Evolutionary conservation across 495 filamentous ascomycete genomes (phyloP), one percentile per base, ranked within the genome.

Genomic region (Penicillium atrosanguineum): DNA sequence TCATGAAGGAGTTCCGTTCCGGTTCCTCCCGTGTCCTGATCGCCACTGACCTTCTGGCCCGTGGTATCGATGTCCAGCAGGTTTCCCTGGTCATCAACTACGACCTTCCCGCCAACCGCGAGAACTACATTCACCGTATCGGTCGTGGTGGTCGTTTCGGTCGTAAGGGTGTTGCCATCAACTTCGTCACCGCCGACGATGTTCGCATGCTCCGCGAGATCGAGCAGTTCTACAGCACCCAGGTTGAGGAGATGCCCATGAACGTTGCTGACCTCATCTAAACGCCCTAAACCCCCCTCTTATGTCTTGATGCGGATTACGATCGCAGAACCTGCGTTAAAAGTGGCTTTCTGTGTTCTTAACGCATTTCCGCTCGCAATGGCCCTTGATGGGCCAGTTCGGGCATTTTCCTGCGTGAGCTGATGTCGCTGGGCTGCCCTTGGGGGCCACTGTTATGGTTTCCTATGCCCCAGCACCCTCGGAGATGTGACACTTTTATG

Each of bases 81-180:
- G 94, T 98, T 48, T 96, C 92, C 56, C 82, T 98, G 68, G 94
- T 98, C 77, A 98, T 98, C 84, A 98, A 98, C 83, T 98, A 98
- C 78, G 94, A 98, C 73, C 81, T 98, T 16, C 94, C 94, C 50
- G 89, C 90, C 74, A 98, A 98, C 81, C 90, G 94, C 69, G 94
- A 98, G 79, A 98, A 98, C 83, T 98, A 98, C 87, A 98, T 98
- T 76, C 94, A 98, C 79, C 87, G 94, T 64, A 98, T 98, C 69
- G 94, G 94, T 81, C 91, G 94, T 81, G 90, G 91, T 73, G 94
- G 94, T 74, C 90, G 94, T 82, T 98, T 98, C 79, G 94, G 94
- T 72, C 89, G 94, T 70, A 98, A 98, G 84, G 94, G 94, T 87
- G 94, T 98, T 73, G 95, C 94, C 61, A 98, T 98, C 83, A 98